Percentiles rank a stretch among this genome's conserved stretches.
These are phyloP conservation scores for Marsdenia floribunda DNA, from an alignment of 257 asterid genomes.

Conservation along the genomic window DNA sequence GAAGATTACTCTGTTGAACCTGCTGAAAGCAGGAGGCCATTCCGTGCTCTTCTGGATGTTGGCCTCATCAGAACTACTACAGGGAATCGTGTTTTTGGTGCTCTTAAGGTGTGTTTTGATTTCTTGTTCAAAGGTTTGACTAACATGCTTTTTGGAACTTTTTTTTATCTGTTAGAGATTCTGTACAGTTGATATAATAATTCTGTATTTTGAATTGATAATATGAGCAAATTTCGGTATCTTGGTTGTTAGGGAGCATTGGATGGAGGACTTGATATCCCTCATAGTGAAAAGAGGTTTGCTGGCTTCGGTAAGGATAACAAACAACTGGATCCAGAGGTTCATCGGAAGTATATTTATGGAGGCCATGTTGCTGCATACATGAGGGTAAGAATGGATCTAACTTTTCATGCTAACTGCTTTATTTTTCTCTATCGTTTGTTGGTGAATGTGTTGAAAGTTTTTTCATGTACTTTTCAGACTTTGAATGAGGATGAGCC, in stretches of 20 bases:
- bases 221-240: not conserved
- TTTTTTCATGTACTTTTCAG: constrained; percentile 13
- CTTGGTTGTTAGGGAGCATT: constrained; percentile 51
- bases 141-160: not conserved
- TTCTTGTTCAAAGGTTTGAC: not conserved
- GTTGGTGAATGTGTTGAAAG: not conserved
- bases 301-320: constrained; percentile 66
- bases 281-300: constrained; percentile 80
- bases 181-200: not conserved
- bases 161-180: not conserved
- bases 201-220: not conserved
- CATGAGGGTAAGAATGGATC: constrained; percentile 39
- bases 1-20: constrained; percentile 92
- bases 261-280: constrained; percentile 77
- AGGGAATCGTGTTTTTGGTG: constrained; percentile 88
- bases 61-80: constrained; percentile 87
- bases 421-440: not conserved
- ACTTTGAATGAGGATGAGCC: constrained; percentile 68
- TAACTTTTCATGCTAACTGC: not conserved
- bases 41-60: constrained; percentile 93
- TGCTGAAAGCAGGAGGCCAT: constrained; percentile 80
- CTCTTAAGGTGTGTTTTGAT: constrained; percentile 53
- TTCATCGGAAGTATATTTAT: constrained; percentile 63
- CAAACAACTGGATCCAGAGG: constrained; percentile 61
- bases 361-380: constrained; percentile 69